phyloP scores from a whole-genome alignment of 192 early-diverging fungal genomes.

The Mycoemilia scoparia region DNA sequence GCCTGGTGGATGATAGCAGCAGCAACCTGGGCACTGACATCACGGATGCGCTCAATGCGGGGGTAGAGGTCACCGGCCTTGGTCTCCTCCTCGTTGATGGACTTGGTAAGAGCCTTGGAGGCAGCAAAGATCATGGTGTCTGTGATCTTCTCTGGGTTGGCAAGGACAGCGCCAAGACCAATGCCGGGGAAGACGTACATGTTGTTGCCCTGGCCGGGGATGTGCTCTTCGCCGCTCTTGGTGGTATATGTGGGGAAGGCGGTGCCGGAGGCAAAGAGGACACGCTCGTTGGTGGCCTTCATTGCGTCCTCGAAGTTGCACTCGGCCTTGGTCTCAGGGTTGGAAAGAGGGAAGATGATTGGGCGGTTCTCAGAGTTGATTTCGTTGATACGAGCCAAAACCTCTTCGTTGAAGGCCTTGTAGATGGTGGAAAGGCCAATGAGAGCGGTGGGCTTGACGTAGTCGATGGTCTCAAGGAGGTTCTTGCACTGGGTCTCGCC shows the following conservation, averaged over 20 bases:
- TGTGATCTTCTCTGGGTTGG: conserved; percentile 47
- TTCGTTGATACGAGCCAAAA: conserved; percentile 55
- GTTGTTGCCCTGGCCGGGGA: conserved; percentile 85
- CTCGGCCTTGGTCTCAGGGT: conserved; percentile 78
- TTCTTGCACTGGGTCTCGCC: conserved; percentile 51
- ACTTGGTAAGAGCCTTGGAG: conserved; percentile 57
- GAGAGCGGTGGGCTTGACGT: conserved; percentile 74
- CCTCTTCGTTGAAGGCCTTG: conserved; percentile 54
- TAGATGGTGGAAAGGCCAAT: conserved; percentile 72
- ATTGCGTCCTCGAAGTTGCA: conserved; percentile 90
- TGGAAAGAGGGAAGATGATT: conserved; percentile 82
- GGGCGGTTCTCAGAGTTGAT: conserved; percentile 44
- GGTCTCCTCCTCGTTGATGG: conserved; percentile 50
- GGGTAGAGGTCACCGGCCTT: conserved; percentile 65
- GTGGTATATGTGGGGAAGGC: conserved; percentile 68
- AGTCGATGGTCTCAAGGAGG: conserved; percentile 58
- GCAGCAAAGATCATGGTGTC: conserved; percentile 68
- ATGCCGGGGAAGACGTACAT: conserved; percentile 96
- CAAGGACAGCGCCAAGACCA: conserved; percentile 68
- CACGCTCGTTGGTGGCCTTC: conserved; percentile 60
- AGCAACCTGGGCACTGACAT: conserved; percentile 63
- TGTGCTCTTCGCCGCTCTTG: conserved; percentile 24
- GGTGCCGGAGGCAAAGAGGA: conserved; percentile 91
- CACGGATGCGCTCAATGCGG: conserved; percentile 64
- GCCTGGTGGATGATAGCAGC: conserved; percentile 55